Evolutionary conservation across 202 grass and related monocot species (phyloP).

Genomic region (Cymbopogon flexuosus): DNA sequence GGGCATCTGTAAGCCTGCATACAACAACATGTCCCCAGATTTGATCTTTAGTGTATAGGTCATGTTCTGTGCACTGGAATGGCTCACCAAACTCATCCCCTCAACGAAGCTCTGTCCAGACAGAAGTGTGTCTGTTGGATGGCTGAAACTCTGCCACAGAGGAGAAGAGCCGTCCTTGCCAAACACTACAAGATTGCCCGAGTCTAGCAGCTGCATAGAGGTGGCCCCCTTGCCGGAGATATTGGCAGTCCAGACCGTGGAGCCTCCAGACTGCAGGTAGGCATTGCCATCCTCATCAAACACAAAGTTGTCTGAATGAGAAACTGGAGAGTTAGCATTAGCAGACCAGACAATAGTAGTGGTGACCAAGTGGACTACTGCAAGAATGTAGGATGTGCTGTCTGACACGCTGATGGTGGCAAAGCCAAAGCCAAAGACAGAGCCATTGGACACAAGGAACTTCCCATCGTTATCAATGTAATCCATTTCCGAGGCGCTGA

Average conservation of each 20-base stretch:
- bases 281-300: conserved; percentile 66
- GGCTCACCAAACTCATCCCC: conserved; percentile 57
- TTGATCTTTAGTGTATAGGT: conserved; percentile 64
- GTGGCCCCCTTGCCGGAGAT: conserved; percentile 43
- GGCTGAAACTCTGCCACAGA: conserved; percentile 83
- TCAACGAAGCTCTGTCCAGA: conserved; percentile 65
- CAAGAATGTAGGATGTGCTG: conserved; percentile 60
- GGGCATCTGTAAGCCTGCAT: conserved; percentile 43
- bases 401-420: conserved; percentile 25
- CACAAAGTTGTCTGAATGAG: conserved; percentile 56
- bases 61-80: conserved; percentile 47
- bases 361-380: conserved; percentile 47
- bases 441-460: conserved; percentile 67
- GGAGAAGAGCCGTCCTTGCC: conserved; percentile 45
- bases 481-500: conserved; percentile 60
- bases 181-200: conserved; percentile 67
- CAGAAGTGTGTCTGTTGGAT: conserved; percentile 87
- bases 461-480: conserved; percentile 77
- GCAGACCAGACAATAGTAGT: conserved; percentile 63
- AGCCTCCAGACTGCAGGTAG: conserved; percentile 53
- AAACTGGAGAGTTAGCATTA: conserved; percentile 50
- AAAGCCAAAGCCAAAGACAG: conserved; percentile 84
- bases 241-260: conserved; percentile 55
- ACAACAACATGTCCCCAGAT: conserved; percentile 68
- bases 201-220: conserved; percentile 64